Evolutionary conservation across 1,284 basidiomycete genomes (phyloP), one percentile per base, ranked within the genome.

Genomic region (Schizophyllum amplum): DNA sequence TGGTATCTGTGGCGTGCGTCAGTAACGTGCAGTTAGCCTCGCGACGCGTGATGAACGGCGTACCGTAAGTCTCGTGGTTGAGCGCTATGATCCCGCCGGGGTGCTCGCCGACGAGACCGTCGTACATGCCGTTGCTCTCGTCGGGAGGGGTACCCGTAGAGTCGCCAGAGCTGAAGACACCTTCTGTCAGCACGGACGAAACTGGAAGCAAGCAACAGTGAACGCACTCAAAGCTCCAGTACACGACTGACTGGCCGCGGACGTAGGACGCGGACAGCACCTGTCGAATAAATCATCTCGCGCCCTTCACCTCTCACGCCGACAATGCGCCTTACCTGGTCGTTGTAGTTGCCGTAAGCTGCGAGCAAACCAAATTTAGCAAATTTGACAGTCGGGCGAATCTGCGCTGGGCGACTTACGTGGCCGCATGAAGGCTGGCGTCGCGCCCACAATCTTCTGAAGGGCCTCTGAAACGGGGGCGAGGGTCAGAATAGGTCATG

Each of bases 311-410:
- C n/a, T n/a, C n/a, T n/a, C n/a, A 60, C 55, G 7, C 57, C 61
- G 46, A 80, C 46, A 74, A 64, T 20, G 33, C 33, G 33, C 7
- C 75, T 68, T 4, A 80, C 79, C 4, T 71, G 65, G 61, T 81
- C 67, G 63, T 83, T 80, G 68, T 77, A 77, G 58, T 66, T 70
- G 7, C 81, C 81, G 66, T 76, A 83, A 24, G 74, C 72, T 75
- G 46, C 11, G n/a, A n/a, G n/a, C n/a, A n/a, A n/a, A n/a, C n/a
- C n/a, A n/a, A n/a, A n/a, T n/a, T n/a, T n/a, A n/a, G n/a, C n/a
- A n/a, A n/a, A n/a, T n/a, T n/a, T n/a, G n/a, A n/a, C n/a, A n/a
- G n/a, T n/a, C n/a, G n/a, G n/a, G n/a, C 22, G 21, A 21, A n/a
- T 22, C 13, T 55, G 24, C 11, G 51, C 53, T 51, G 24, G 6